Evolutionary conservation across 495 filamentous ascomycete species (phyloP).

Genomic region (Lophiostoma macrostomum): DNA sequence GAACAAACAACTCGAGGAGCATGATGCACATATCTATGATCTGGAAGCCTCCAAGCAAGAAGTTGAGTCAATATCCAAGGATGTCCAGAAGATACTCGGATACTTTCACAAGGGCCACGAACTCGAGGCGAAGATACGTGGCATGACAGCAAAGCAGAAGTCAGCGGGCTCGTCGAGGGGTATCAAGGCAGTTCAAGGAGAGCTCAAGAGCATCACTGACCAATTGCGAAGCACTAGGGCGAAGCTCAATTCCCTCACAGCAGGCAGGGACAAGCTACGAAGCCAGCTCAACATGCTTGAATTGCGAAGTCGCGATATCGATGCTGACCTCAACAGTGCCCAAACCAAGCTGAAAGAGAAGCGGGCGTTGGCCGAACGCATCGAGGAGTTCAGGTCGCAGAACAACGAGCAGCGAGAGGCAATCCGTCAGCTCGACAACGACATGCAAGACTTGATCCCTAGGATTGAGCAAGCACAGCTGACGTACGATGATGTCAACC

Average conservation of each 20-base stretch:
- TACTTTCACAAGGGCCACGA: slow-evolving; percentile 66
- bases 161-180: slow-evolving; percentile 61
- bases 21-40: slow-evolving; percentile 67
- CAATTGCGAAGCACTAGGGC: slow-evolving; percentile 61
- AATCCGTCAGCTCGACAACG: slow-evolving; percentile 62
- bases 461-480: slow-evolving; percentile 70
- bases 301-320: slow-evolving; percentile 65
- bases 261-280: slow-evolving; percentile 69
- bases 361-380: slow-evolving; percentile 58
- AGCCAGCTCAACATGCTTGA: slow-evolving; percentile 66
- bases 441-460: slow-evolving; percentile 67
- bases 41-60: slow-evolving; percentile 65
- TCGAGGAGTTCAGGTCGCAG: slow-evolving; percentile 68
- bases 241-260: slow-evolving; percentile 58
- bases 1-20: slow-evolving; percentile 64
- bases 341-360: slow-evolving; percentile 76
- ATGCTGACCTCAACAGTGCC: slow-evolving; percentile 64
- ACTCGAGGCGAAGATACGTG: slow-evolving; percentile 66
- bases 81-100: slow-evolving; percentile 71
- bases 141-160: slow-evolving; percentile 67
- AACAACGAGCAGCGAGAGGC: slow-evolving; percentile 64
- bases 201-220: slow-evolving; percentile 66
- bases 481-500: slow-evolving; percentile 69
- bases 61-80: slow-evolving; percentile 69
- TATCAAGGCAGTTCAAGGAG: slow-evolving; percentile 77